A percentile compares a stretch with the other conserved stretches of the same genome.
Conservation (phyloP, 306 rosid genomes). For the Vicia faba region DNA sequence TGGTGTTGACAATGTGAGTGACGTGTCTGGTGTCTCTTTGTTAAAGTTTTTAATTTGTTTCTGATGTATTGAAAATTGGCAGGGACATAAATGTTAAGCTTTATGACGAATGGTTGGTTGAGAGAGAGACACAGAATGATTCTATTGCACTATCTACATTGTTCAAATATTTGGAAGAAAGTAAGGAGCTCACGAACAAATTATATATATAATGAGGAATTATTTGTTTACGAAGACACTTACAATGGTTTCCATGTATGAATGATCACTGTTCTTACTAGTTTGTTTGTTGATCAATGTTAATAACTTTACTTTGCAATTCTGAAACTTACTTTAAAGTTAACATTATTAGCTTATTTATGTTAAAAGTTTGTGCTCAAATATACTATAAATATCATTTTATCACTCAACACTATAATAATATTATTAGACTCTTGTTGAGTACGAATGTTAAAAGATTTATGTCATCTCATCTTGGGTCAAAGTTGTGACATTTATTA, state of each 20-base stretch:
- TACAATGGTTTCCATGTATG: background rate
- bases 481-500: too few species aligned
- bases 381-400: too few species aligned
- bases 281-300: background rate
- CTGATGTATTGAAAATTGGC: slow-evolving; percentile 39
- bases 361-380: too few species aligned
- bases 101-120: slow-evolving; percentile 71
- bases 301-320: background rate
- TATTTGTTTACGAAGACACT: background rate
- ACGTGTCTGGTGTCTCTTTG: too few species aligned
- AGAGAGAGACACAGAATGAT: slow-evolving; percentile 68
- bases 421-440: too few species aligned
- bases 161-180: slow-evolving; percentile 57
- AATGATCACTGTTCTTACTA: background rate
- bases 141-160: slow-evolving; percentile 51
- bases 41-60: background rate
- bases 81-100: slow-evolving; percentile 79
- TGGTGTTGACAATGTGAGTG: too few species aligned
- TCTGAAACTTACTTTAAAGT: too few species aligned
- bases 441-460: too few species aligned
- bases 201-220: background rate
- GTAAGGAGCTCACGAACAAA: slow-evolving; percentile 14
- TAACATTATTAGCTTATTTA: too few species aligned
- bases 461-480: too few species aligned
- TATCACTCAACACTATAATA: too few species aligned